Base-by-base conservation (phyloP, 768 basidiomycete genomes). In the Cystobasidium ongulense region DNA sequence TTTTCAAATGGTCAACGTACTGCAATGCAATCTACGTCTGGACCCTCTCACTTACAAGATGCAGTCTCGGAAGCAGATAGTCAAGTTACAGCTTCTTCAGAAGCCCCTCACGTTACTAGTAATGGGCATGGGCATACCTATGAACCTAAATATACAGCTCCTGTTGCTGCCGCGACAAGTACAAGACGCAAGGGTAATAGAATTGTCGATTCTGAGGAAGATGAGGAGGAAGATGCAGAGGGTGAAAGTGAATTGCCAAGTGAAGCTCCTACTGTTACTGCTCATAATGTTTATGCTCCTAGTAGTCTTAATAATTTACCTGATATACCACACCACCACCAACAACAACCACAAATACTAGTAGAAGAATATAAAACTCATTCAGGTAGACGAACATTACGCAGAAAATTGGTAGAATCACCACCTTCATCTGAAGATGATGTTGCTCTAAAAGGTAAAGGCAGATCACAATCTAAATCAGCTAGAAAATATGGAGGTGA, bases 211-310 rank as follows among this genome's bases (percentile, higher is more conserved):
- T 11, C 35, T 13, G 63, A 64, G 25, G 63, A 64, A 13, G 63
- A 63, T 7, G 62, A 64, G 11, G 63, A 64, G 25, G 63, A 64
- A 39, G 63, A 64, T 46, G 63, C 63, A 38, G 63, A 64, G 31
- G 63, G 63, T 13, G 63, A 64, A 27, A 38, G 23, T 10, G 63
- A 64, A 38, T 27, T 36, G 35, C 63, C 63, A 11, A 64, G 63
- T 46, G 63, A 64, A 5, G 63, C 36, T 15, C 11, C 23, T 23
- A 46, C 41, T 5, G 63, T 64, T 8, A 46, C 63, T 27, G 35
- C 63, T 31, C 5, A 7, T 25, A 38, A 64, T 23, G 63, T 27
- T 7, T 36, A 46, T 15, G 63, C 36, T 7, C 33, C 33, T 15
- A 35, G 57, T 50, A 50, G 46, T 50, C 21, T 50, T 8, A 50